Base-by-base conservation (phyloP, 2,329 filamentous ascomycete genomes). In the Colletotrichum lini region DNA sequence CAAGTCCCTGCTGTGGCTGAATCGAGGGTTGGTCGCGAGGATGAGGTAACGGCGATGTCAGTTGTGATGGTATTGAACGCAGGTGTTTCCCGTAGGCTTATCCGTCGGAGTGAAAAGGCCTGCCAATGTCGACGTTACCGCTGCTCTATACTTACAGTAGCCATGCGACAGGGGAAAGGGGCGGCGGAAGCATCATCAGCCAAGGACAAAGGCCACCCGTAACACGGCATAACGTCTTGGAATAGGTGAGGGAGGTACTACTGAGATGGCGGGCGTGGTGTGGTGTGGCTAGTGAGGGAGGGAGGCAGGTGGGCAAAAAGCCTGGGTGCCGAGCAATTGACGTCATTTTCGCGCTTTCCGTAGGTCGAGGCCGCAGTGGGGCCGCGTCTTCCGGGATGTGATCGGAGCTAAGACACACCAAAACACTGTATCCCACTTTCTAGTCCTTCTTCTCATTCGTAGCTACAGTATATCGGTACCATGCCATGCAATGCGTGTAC, bases 281-380 rank as follows among this genome's bases (percentile, higher is more conserved):
- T 30, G 30, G 26, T 35, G 8, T 64, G 49, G 58, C 58, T 61
- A 12, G 44, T 58, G 38, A 26, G 16, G 13, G 16, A 21, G 53
- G 26, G 18, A 15, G 12, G 26, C 10, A 21, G 9, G 10, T 12
- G 12, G 40, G 42, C 42, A 16, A 18, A n/a, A 53, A 35, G 10
- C 23, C 12, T n/a, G 16, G 23, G 26, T 60, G 26, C 44, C 58
- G 58, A 50, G 58, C 6, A 6, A 35, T 45, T 72, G 69, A 72
- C 69, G 69, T 72, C 69, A 72, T 10, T 68, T 23, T 56, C 45
- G 62, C 54, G 62, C 67, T 49, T 21, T n/a, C 5, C 44, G 18
- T n/a, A 35, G 30, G 50, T 30, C 50, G 52, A 38, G 16, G 16
- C 12, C 30, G 26, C 16, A 54, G 56, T 58, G 65, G 49, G 68